Evolutionary conservation across 331 rosid species (phyloP), one percentile per base, ranked within the genome.

Genomic region (Malus hybrid): DNA sequence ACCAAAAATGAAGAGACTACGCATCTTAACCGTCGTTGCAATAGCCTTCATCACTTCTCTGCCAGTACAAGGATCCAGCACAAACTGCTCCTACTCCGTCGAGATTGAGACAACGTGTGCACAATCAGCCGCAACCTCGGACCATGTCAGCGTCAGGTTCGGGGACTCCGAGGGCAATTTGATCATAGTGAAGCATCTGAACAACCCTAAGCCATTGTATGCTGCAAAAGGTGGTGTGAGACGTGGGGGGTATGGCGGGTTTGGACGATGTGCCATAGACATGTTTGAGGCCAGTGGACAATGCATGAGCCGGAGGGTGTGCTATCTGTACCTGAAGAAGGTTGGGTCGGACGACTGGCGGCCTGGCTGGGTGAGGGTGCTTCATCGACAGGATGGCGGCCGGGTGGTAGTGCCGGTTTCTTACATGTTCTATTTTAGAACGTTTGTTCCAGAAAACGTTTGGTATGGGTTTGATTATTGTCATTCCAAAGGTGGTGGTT

Each of bases 381-480:
- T 80, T 63, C 76, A 55, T 69, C 77, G n/a, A 28, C 66, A 69
- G 36, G 82, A 57, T 56, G 69, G 75, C 50, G 54, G 71, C 32
- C 67, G 42, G 13, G 70, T 19, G 19, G 70, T 7, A 27, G 71
- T 74, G 48, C 76, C 71, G 11, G 71, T 52, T 54, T 84, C 85
- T 67, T 70, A 71, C 33, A 36, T 42, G 79, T 80, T 78, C 74
- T 71, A 80, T 70, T 81, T 80, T 34, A 78, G 85, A 46, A 75
- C 67, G n/a, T 84, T 80, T 74, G 72, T 69, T 63, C 82, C 80
- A 12, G 78, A 74, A 78, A 84, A 73, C 54, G 82, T 80, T 7
- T 80, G 85, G 85, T 84, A 64, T 74, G 85, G 85, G 9, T 77
- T 80, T 54, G 66, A 88, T 81, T 82, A 80, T 39, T 80, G 86